These are phyloP conservation scores for Talaromyces amestolkiae DNA, from an alignment of 2,329 filamentous ascomycete species.

Conservation along the genomic window DNA sequence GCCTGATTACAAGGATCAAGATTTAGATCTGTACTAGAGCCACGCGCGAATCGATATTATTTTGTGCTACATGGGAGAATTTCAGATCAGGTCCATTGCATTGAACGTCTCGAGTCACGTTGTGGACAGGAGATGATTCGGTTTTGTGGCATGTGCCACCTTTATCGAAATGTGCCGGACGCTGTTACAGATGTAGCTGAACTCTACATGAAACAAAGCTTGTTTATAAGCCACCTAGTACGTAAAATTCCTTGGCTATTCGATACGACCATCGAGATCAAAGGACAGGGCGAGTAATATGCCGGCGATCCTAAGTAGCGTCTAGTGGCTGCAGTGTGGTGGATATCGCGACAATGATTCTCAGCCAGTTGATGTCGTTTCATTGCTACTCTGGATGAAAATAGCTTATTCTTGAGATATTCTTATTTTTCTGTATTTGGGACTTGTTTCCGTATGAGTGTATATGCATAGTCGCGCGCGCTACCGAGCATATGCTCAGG, in stretches of 20 bases:
- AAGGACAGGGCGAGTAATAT: not conserved
- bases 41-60: not conserved
- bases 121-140: not conserved
- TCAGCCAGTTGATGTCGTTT: not conserved
- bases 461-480: not conserved
- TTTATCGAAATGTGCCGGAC: too few relatives aligned
- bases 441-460: not conserved
- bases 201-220: not conserved
- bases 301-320: conserved; percentile 1
- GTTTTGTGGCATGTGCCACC: not conserved
- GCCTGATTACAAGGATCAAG: not conserved
- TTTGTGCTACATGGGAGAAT: not conserved
- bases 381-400: not conserved
- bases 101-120: not conserved
- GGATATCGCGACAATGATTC: not conserved
- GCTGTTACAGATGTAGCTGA: not conserved
- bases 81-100: too few relatives aligned
- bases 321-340: not conserved
- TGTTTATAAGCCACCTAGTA: not conserved
- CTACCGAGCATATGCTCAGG: not conserved
- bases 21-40: not conserved
- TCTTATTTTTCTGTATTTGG: not conserved
- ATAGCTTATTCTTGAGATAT: not conserved
- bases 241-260: not conserved
- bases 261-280: not conserved